Evolutionary conservation across 345 rosid genomes (phyloP).

Genomic region (Reutealis trisperma): DNA sequence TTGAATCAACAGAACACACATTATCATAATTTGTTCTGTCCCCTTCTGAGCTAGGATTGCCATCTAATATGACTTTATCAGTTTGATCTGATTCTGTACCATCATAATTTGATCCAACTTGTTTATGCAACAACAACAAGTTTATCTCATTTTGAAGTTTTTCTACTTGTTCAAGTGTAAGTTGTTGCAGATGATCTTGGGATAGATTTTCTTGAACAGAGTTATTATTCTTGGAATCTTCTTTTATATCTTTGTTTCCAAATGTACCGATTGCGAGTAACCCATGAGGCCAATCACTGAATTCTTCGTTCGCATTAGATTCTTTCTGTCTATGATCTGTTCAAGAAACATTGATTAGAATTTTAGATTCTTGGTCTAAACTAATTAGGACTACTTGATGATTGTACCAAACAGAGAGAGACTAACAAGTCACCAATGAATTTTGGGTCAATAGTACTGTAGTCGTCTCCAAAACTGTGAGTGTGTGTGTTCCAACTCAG

Average conservation of each 20-base stretch:
- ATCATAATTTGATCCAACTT: constrained; percentile 3
- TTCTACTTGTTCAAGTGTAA: constrained; percentile 32
- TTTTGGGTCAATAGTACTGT: no score
- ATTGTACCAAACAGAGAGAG: no score
- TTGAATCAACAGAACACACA: not conserved
- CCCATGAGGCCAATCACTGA: constrained; percentile 62
- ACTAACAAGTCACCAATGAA: not conserved
- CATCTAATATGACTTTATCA: not conserved
- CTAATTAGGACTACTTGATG: no score
- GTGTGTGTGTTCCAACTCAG: no score
- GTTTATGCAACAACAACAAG: constrained; percentile 25
- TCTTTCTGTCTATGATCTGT: constrained; percentile 24
- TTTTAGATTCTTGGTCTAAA: no score
- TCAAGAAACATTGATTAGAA: not conserved
- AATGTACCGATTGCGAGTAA: constrained; percentile 82
- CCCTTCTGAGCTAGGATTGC: not conserved
- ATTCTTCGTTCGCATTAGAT: constrained; percentile 45
- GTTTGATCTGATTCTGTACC: constrained; percentile 9
- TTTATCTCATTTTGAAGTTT: constrained; percentile 39
- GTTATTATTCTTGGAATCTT: constrained; percentile 21
- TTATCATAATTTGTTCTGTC: constrained; percentile 9
- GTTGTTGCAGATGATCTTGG: constrained; percentile 20
- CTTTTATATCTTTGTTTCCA: constrained; percentile 45
- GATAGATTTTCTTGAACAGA: constrained; percentile 13
- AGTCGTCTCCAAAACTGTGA: no score